phyloP scores from a whole-genome alignment of 495 filamentous ascomycete genomes.

The Annulohypoxylon nitens region DNA sequence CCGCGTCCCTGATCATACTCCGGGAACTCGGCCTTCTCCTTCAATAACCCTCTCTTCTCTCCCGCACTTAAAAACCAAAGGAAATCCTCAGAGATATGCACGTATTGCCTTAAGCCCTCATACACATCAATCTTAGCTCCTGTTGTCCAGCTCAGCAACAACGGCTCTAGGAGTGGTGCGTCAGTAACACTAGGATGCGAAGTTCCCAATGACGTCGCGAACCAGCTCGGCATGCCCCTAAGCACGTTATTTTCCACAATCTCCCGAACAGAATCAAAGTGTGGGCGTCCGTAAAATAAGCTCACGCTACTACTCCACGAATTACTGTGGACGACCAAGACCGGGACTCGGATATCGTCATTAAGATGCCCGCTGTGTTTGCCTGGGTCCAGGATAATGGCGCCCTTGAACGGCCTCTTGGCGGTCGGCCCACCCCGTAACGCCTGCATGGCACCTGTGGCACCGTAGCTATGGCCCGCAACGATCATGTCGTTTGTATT shows the following conservation, averaged over 20 bases:
- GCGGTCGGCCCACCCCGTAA: slow-evolving; percentile 56
- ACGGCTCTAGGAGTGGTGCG: slow-evolving; percentile 65
- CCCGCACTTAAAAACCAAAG: slow-evolving; percentile 55
- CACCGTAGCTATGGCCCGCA: slow-evolving; percentile 67
- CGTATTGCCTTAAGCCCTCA: slow-evolving; percentile 59
- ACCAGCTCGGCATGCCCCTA: slow-evolving; percentile 61
- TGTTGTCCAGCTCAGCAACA: slow-evolving; percentile 63
- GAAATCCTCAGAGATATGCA: slow-evolving; percentile 61
- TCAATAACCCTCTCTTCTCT: slow-evolving; percentile 50
- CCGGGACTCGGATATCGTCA: slow-evolving; percentile 61
- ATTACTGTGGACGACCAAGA: slow-evolving; percentile 64
- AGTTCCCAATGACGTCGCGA: slow-evolving; percentile 64
- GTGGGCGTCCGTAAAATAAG: slow-evolving; percentile 63
- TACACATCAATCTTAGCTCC: slow-evolving; percentile 59
- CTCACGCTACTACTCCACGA: slow-evolving; percentile 63
- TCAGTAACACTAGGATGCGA: slow-evolving; percentile 68
- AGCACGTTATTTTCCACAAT: slow-evolving; percentile 56
- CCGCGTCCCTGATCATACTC: slow-evolving; percentile 52
- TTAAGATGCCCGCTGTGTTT: slow-evolving; percentile 67
- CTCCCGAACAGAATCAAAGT: slow-evolving; percentile 65
- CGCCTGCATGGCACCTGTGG: slow-evolving; percentile 64
- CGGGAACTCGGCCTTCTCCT: slow-evolving; percentile 57
- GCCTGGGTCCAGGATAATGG: slow-evolving; percentile 64
- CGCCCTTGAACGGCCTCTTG: slow-evolving; percentile 57
- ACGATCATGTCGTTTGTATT: slow-evolving; percentile 60